Evolutionary conservation across 1,284 basidiomycete genomes (phyloP).

Genomic region (Boletus semigastroideus): DNA sequence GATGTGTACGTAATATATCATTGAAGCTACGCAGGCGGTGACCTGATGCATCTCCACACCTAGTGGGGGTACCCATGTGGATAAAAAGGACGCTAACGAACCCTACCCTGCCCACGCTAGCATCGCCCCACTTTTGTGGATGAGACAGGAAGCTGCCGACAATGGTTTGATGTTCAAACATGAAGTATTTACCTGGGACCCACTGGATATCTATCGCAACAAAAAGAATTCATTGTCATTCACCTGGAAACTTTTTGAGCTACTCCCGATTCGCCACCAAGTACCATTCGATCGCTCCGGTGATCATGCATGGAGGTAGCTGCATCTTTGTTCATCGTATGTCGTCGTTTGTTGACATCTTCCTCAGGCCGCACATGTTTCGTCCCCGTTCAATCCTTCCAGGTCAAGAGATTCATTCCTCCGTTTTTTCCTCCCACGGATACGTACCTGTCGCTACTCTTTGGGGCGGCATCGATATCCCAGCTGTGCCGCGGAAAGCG

Average conservation of each 20-base stretch:
- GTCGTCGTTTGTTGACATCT: background rate
- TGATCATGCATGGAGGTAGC: background rate
- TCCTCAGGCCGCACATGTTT: constrained; percentile 7
- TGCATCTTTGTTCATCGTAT: background rate
- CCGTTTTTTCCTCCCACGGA: constrained; percentile 1
- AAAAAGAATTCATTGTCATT: too few species aligned
- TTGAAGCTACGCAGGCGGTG: too few species aligned
- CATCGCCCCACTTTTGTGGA: too few species aligned
- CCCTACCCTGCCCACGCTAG: too few species aligned
- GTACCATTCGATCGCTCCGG: constrained; percentile 11
- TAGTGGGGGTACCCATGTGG: too few species aligned
- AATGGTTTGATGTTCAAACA: too few species aligned
- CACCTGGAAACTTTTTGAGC: constrained; percentile 16
- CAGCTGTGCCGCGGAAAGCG: background rate
- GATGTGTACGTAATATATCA: too few species aligned
- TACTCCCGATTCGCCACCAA: constrained; percentile 19
- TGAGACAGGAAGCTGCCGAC: too few species aligned
- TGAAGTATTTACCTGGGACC: too few species aligned
- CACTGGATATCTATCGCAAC: too few species aligned
- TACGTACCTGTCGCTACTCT: constrained; percentile 17
- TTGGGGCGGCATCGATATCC: background rate
- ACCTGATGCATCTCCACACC: too few species aligned
- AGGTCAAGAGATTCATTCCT: constrained; percentile 15
- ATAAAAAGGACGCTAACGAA: too few species aligned
- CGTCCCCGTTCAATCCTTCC: constrained; percentile 16